Base-by-base conservation (phyloP, 352 stramenopile genomes). In the Blastocystis sp. region DNA sequence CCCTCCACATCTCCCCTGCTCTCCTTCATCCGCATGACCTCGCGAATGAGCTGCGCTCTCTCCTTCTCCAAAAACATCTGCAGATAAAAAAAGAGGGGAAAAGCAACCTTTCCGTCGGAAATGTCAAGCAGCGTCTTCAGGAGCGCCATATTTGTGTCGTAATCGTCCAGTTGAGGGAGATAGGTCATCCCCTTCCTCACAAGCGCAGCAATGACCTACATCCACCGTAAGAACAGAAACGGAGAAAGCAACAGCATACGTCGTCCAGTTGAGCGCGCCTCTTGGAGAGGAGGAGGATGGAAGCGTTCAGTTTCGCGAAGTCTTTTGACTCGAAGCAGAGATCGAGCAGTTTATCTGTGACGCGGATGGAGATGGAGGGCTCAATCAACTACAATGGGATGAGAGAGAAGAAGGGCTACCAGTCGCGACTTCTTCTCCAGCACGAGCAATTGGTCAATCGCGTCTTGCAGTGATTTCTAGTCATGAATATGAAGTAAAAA, bases 101-200 rank as follows among this genome's bases (percentile, higher is more conserved):
- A 84, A 81, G 14, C n/a, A 28, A 87, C 76, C 38, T 87, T 87
- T 43, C 76, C 76, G n/a, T 87, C 76, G 19, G 76, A 87, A 14
- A 57, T 87, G 34, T 87, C 76, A 10, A 87, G 40, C 9, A 87
- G 48, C 10, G 76, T 87, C 21, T 69, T 19, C 9, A 87, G 38
- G 21, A 87, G 48, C 10, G 10, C 19, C 43, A 87, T n/a, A 4
- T 43, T 69, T 40, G 24, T 57, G 24, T 87, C 48, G 1, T 62
- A 43, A 40, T 87, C 76, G n/a, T 19, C 4, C 1, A 79, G 9
- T 52, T 71, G 24, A 38, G 1, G 21, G 19, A 76, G n/a, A 38
- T 87, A 87, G 38, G 9, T 52, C 52, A 79, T 70, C 38, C 28
- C 76, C 40, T 76, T 87, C 40, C 40, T 81, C 45, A 79, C 69